Percentiles rank a stretch among this genome's conserved stretches.
These are phyloP conservation scores for Metarhizium humberi DNA, from an alignment of 2,329 filamentous ascomycete species.

Conservation along the genomic window DNA sequence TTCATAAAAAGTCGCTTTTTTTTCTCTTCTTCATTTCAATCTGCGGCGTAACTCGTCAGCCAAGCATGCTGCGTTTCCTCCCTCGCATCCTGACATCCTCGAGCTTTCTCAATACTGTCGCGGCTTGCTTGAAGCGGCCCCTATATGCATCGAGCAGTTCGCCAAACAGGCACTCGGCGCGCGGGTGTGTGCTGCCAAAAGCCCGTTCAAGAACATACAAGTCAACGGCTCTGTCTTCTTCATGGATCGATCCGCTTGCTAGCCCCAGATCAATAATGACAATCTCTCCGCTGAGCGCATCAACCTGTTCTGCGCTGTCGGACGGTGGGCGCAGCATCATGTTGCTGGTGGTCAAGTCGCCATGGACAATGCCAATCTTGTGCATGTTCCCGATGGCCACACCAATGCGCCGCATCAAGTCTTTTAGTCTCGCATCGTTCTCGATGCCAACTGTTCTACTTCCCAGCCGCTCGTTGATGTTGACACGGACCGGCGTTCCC, in stretches of 20 bases:
- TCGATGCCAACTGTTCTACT: slow-evolving; percentile 28
- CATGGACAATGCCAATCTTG: slow-evolving; percentile 78
- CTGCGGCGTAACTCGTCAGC: slow-evolving; percentile 34
- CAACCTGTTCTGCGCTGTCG: slow-evolving; percentile 11
- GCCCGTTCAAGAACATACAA: slow-evolving; percentile 91
- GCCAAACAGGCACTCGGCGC: slow-evolving; percentile 66
- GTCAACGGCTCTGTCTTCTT: slow-evolving; percentile 93
- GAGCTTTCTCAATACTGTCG: slow-evolving; percentile 65
- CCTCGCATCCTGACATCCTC: slow-evolving; percentile 92
- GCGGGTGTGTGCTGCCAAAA: slow-evolving; percentile 89
- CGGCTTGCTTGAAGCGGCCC: slow-evolving; percentile 65
- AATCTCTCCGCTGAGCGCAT: slow-evolving; percentile 57
- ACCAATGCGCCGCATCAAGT: slow-evolving; percentile 63
- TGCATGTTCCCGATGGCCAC: slow-evolving; percentile 67
- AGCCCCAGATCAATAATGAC: slow-evolving; percentile 93
- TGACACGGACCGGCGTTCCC: slow-evolving; percentile 59
- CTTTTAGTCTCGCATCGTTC: slow-evolving; percentile 43
- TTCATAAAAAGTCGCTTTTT: background rate
- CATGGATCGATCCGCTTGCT: slow-evolving; percentile 67
- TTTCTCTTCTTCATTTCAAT: background rate
- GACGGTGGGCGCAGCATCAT: slow-evolving; percentile 59
- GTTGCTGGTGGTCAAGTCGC: slow-evolving; percentile 95
- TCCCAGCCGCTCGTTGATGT: slow-evolving; percentile 60
- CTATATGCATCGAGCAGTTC: slow-evolving; percentile 68
- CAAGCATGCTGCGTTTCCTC: slow-evolving; percentile 94